Base-by-base conservation (phyloP, 805 yeast species). In the Hanseniaspora meyeri region DNA sequence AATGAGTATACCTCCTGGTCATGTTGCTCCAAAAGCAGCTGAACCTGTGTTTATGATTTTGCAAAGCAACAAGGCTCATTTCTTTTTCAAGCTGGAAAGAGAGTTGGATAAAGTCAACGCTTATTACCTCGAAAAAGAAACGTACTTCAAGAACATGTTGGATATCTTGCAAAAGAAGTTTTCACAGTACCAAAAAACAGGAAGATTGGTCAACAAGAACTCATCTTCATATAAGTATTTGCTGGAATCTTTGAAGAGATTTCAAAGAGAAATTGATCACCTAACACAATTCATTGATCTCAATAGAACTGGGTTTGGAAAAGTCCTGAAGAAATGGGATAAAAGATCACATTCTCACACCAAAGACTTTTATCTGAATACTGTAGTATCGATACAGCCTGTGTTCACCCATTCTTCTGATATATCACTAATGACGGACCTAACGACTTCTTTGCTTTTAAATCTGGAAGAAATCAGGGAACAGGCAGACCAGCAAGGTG, bases 271-370 rank as follows among this genome's bases (percentile, higher is more conserved):
- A 68, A 72, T 93, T 60, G 86, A 85, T 60, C 77, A 95, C 58
- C 74, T 93, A 31, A 96, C 93, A 66, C 97, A 91, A 68, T 93
- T 87, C 70, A 88, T 93, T 42, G 97, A 90, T 68, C 75, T 93
- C 58, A 93, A 93, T 67, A 96, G 90, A 64, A 87, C 95, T 0
- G 98, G 98, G 14, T 93, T 93, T 69, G 83, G 95, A 24, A 93
- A 93, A 70, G 97, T 88, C 32, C 78, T 93, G 64, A 93, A 93
- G 68, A 93, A 93, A 72, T 93, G 98, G 98, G 98, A 93, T 70
- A 93, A 93, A 70, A 76, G 97, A 60, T 88, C 96, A 24, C 89
- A 91, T 65, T 87, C 96, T 2, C 95, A 87, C 62, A 89, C 96
- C 7, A 89, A 90, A 65, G 98, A 93, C 66, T 75, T 93, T 52